These are phyloP conservation scores for Aspergillus persii DNA, from an alignment of 2,329 filamentous ascomycete genomes.

Conservation along the genomic window DNA sequence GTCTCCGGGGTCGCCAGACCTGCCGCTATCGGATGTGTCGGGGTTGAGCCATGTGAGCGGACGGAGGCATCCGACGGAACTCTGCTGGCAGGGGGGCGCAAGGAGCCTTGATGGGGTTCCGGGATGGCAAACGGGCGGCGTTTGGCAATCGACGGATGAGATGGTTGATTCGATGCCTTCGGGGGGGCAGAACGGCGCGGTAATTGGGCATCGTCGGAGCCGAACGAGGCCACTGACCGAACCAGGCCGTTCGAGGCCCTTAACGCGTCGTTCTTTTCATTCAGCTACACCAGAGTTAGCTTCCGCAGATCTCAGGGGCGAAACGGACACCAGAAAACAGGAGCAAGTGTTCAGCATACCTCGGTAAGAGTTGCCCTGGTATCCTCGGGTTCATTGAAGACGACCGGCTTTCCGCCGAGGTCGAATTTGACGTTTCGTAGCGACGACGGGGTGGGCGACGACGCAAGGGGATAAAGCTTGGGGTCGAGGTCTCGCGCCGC, in stretches of 20 bases:
- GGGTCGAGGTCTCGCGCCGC: conserved; percentile 72
- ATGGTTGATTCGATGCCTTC: conserved; percentile 24
- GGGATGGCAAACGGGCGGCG: conserved; percentile 54
- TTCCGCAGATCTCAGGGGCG: background rate
- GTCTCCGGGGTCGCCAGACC: conserved; percentile 43
- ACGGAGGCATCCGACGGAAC: conserved; percentile 52
- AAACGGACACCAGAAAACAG: background rate
- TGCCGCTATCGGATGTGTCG: conserved; percentile 28
- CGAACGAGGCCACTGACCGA: conserved; percentile 45
- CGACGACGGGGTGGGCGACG: conserved; percentile 75
- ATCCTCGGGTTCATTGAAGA: conserved; percentile 63
- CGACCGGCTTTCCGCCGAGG: conserved; percentile 59
- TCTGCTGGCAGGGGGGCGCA: conserved; percentile 26
- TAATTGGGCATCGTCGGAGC: conserved; percentile 36
- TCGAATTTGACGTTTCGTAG: conserved; percentile 76
- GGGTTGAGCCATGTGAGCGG: conserved; percentile 28
- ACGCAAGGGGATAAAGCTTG: conserved; percentile 86
- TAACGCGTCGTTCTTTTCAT: conserved; percentile 44
- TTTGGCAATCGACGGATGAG: conserved; percentile 29
- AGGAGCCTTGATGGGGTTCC: conserved; percentile 52
- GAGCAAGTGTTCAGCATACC: conserved; percentile 42
- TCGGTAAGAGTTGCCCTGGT: conserved; percentile 52
- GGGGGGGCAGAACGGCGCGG: conserved; percentile 25
- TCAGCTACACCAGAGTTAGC: conserved; percentile 36
- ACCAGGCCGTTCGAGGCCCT: conserved; percentile 49